Evolutionary conservation across 176 grass and related monocot species (phyloP).

Genomic region (Oropetium thomaeum): DNA sequence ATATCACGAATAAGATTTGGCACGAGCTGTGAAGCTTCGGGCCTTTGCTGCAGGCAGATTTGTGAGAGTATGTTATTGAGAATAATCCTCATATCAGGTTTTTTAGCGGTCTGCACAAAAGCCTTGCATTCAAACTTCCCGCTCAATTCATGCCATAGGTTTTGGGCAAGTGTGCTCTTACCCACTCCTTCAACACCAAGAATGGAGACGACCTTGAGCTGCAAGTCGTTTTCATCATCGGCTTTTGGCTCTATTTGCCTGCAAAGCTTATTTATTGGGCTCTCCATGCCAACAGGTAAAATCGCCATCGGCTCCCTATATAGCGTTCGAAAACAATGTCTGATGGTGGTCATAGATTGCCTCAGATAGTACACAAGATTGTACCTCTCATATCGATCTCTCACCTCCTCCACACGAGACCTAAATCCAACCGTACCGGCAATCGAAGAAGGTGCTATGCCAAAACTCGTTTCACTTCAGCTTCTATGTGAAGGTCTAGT

Average conservation of each 20-base stretch:
- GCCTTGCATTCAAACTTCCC: background rate
- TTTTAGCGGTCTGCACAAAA: background rate
- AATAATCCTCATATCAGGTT: conserved; percentile 15
- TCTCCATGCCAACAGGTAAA: too few species aligned
- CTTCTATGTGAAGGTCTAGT: background rate
- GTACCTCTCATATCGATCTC: background rate
- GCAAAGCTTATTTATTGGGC: background rate
- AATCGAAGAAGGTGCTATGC: background rate
- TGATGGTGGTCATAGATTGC: background rate
- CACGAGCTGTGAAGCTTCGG: background rate
- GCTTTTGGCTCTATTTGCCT: background rate
- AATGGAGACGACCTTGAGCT: conserved; percentile 11
- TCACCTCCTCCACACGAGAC: background rate
- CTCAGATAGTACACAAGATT: background rate
- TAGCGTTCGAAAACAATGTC: background rate
- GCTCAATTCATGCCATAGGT: background rate
- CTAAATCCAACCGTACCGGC: background rate
- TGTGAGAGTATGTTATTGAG: conserved; percentile 16
- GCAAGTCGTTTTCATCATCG: background rate
- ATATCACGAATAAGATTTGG: background rate
- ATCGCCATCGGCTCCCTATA: background rate
- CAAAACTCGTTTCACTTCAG: conserved; percentile 10
- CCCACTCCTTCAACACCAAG: conserved; percentile 3
- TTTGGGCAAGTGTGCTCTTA: conserved; percentile 1
- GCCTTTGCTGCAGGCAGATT: background rate